phyloP scores from a whole-genome alignment of 1,139 yeast genomes.

The Kazachstania sp. region DNA sequence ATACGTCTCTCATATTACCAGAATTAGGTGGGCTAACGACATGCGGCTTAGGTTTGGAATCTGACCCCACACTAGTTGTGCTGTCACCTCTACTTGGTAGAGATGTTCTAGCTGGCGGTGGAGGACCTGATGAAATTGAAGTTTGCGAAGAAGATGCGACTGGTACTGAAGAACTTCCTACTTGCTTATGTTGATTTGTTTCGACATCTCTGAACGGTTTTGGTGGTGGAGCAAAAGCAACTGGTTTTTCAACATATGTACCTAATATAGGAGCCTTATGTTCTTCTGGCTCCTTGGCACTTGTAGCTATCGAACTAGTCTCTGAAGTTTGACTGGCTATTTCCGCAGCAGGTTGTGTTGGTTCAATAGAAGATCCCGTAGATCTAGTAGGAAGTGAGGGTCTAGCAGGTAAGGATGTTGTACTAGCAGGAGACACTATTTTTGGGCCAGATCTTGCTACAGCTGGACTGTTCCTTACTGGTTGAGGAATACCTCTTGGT shows the following conservation, averaged over 20 bases:
- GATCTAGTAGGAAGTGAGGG: not conserved
- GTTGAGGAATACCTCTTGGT: slow-evolving; percentile 12
- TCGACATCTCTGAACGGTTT: slow-evolving; percentile 8
- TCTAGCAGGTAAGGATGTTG: not conserved
- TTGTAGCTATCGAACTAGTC: not conserved
- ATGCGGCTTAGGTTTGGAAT: not conserved
- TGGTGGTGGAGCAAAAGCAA: slow-evolving; percentile 9
- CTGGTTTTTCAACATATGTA: slow-evolving; percentile 5
- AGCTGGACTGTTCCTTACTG: slow-evolving; percentile 6
- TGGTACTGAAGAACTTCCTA: not conserved
- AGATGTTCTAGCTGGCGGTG: not conserved
- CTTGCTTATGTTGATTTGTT: not conserved
- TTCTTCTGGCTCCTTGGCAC: not conserved
- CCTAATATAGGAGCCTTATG: slow-evolving; percentile 7
- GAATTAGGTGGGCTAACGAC: not conserved
- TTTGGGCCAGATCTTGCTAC: not conserved
- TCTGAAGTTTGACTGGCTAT: not conserved
- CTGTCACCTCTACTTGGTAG: not conserved
- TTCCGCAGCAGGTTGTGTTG: not conserved
- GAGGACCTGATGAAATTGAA: not conserved
- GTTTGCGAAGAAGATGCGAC: not conserved
- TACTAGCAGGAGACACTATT: not conserved
- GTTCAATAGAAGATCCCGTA: not conserved
- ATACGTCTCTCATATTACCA: slow-evolving; percentile 1
- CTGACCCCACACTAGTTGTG: not conserved